Conservation (phyloP, 2,329 filamentous ascomycete species). For the Sclerotinia glacialis region DNA sequence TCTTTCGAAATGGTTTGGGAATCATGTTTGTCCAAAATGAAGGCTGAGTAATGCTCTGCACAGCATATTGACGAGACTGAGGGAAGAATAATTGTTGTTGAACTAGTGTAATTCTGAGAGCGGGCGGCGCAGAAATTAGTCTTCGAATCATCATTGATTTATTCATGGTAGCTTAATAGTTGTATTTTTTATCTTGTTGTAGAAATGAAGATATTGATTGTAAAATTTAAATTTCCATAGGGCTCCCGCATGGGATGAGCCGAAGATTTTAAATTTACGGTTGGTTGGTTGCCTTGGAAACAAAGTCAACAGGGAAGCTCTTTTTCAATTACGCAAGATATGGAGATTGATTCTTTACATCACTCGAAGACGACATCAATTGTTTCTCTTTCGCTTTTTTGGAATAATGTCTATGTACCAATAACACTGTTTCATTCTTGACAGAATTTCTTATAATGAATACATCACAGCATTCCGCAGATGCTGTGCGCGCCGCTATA, state of each 20-base stretch:
- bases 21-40: constrained; percentile 67
- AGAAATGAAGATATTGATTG: not conserved
- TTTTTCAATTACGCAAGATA: constrained; percentile 20
- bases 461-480: constrained; percentile 43
- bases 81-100: constrained; percentile 21
- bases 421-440: constrained; percentile 30
- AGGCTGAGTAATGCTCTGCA: constrained; percentile 39
- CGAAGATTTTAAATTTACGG: not conserved
- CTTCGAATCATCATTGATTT: constrained; percentile 29
- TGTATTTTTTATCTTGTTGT: not conserved
- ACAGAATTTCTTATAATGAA: constrained; percentile 41
- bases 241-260: not conserved
- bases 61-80: constrained; percentile 33
- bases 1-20: constrained; percentile 61
- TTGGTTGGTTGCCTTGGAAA: constrained; percentile 18
- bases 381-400: constrained; percentile 18
- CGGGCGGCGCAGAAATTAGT: constrained; percentile 31
- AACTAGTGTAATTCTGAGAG: constrained; percentile 31
- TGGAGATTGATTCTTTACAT: constrained; percentile 19
- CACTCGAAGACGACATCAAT: constrained; percentile 20
- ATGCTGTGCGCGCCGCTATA: constrained; percentile 49
- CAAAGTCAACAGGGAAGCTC: constrained; percentile 20
- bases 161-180: constrained; percentile 27
- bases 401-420: constrained; percentile 39
- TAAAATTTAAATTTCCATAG: constrained; percentile 10